Base-by-base conservation (phyloP, 2,329 filamentous ascomycete species). In the Fusarium nelsonii region DNA sequence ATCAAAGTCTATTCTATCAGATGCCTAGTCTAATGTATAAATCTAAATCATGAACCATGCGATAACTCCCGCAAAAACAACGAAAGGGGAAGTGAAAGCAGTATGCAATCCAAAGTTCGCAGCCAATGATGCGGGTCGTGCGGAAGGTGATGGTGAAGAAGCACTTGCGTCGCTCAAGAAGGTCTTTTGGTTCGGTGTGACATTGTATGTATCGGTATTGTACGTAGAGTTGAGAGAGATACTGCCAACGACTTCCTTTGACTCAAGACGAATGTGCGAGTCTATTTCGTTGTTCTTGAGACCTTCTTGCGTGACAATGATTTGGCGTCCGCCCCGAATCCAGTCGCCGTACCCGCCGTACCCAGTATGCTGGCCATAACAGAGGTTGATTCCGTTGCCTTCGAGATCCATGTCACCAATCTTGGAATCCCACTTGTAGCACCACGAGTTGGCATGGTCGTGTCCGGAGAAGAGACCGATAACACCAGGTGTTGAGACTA, bases 281-380 rank as follows among this genome's bases (percentile, higher is more conserved):
- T 88, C 82, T 0, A 87, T 75, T 43, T 82, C 81, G 33, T 79
- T 69, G 3, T 77, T 63, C 8, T 70, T 71, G 6, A 87, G 74
- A 4, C 76, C 76, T 1, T 79, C 73, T 40, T 84, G 79, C 3
- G 81, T 78, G 3, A 91, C 65, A 3, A 82, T 68, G n/a, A 91
- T 78, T 68, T 90, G 85, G 0, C 88, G 81, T 3, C 84, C 83
- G 1, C 90, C 90, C 0, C 90, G 84, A 9, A 85, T 84, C 86
- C 86, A 91, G 49, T 82, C 81, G 0, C 89, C 88, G 67, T 92
- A 92, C 0, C 91, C 90, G 2, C 90, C 90, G 58, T 92, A 92
- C 1, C 91, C 90, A 0, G 87, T 85, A 67, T 90, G 90, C 69
- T 91, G 87, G 3, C 88, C 88, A 73, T 90, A 91, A 70, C 84